These are phyloP conservation scores for Yueomyces sinensis DNA, from an alignment of 805 yeast genomes.

Conservation along the genomic window DNA sequence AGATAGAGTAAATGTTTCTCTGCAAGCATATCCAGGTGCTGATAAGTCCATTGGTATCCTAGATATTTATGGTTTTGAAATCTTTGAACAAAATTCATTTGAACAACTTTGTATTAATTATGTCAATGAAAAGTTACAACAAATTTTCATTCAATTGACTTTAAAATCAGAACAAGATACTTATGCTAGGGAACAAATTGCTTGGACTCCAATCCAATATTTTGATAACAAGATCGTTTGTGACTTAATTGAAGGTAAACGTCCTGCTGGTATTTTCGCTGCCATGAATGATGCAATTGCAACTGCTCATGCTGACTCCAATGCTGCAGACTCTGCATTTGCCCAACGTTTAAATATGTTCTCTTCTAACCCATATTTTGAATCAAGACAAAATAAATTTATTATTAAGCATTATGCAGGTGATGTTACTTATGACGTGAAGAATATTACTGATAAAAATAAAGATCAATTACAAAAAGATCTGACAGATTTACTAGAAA, in stretches of 20 bases:
- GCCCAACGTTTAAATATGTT: constrained; percentile 84
- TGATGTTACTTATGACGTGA: constrained; percentile 86
- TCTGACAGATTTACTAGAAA: constrained; percentile 61
- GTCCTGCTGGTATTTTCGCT: constrained; percentile 96
- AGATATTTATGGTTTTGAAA: constrained; percentile 94
- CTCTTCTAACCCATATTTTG: constrained; percentile 73
- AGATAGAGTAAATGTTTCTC: constrained; percentile 70
- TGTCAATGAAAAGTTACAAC: constrained; percentile 92
- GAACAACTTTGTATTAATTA: constrained; percentile 94
- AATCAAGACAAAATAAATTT: constrained; percentile 75
- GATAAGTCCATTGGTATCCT: constrained; percentile 78
- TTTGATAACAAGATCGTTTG: constrained; percentile 95
- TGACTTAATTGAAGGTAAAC: constrained; percentile 82
- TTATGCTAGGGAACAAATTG: constrained; percentile 84
- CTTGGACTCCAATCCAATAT: constrained; percentile 96
- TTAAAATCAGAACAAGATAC: constrained; percentile 97
- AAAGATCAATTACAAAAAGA: constrained; percentile 89
- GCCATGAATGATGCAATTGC: constrained; percentile 95
- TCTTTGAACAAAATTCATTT: constrained; percentile 87
- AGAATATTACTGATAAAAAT: constrained; percentile 90
- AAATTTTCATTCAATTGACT: constrained; percentile 89
- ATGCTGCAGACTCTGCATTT: constrained; percentile 93
- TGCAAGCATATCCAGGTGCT: constrained; percentile 39
- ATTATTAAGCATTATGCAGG: constrained; percentile 96
- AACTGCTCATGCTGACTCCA: constrained; percentile 95